Base-by-base conservation (phyloP, 2,329 filamentous ascomycete genomes). In the Tothia fuscella region DNA sequence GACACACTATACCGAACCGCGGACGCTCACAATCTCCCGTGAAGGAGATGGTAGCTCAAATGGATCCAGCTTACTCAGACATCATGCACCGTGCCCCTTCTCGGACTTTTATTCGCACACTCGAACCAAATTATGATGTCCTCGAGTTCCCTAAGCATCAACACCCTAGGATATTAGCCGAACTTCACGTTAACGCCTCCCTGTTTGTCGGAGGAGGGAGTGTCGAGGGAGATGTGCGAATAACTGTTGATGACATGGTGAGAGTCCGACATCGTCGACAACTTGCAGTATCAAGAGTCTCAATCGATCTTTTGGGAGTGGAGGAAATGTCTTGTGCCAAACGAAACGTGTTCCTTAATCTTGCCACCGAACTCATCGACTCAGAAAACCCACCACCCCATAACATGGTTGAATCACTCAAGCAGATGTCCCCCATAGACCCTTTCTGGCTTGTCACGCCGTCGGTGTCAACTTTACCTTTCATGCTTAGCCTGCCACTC, bases 191-290 rank as follows among this genome's bases (percentile, higher is more conserved):
- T 19, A 64, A 63, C 22, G 66, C 68, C 14, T 62, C 69, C 4
- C 52, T 74, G 6, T 73, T 71, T 45, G 67, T 74, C n/a, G 71
- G 71, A 14, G 70, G 70, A 21, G 67, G 70, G 6, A 71, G 64
- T 9, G 60, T 72, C 12, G 70, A 74, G 55, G 71, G 71, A 16
- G 60, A 62, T 42, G 57, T 70, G 10, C 62, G 64, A 39, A 56
- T 73, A 37, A 61, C 57, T 5, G 56, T 72, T 26, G 66, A 71
- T 41, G 65, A 67, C 47, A 60, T 62, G 36, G 62, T 67, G 42
- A 56, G 62, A 43, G 52, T 60, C 46, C 56, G 64, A 44, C 61
- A 65, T 44, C 61, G 62, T 47, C 56, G 59, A 42, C 59, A 59
- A 28, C 49, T 74, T 20, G 64, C 64, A 29, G 61, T 74, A 37